Evolutionary conservation across 73 alveolate species (phyloP).

Genomic region (Tetrahymena elliotti): DNA sequence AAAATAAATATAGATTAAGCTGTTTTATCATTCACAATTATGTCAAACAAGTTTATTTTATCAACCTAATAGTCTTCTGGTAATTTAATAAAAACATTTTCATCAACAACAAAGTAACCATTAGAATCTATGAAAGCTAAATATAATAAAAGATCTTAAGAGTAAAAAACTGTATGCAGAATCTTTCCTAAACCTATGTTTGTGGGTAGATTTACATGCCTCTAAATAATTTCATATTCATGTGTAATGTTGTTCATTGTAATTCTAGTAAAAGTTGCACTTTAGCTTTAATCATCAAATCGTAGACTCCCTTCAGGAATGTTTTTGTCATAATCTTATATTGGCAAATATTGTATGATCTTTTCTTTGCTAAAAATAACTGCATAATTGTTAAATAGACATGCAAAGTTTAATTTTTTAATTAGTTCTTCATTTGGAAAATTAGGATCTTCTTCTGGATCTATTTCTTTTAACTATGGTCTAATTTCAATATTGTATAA

Average conservation of each 20-base stretch:
- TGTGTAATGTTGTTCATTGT: neutral
- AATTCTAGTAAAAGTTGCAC: neutral
- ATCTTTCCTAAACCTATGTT: neutral
- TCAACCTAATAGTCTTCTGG: neutral
- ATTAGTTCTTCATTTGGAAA: neutral
- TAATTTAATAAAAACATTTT: neutral
- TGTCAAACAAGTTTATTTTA: neutral
- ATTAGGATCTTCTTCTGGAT: neutral
- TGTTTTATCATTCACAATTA: neutral
- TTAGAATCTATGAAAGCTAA: neutral
- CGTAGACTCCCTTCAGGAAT: neutral
- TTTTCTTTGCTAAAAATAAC: neutral
- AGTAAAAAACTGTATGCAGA: neutral
- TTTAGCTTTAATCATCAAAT: neutral
- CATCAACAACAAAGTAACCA: neutral
- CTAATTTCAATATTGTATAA: neutral
- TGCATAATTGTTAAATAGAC: neutral
- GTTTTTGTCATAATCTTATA: neutral
- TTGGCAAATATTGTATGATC: neutral
- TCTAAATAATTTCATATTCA: neutral
- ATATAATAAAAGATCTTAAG: neutral
- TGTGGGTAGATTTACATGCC: neutral
- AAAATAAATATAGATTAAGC: neutral
- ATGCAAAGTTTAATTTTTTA: neutral
- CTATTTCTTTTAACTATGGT: neutral